Base-by-base conservation (phyloP, 805 yeast genomes). In the Aciculoconidium aculeatum region DNA sequence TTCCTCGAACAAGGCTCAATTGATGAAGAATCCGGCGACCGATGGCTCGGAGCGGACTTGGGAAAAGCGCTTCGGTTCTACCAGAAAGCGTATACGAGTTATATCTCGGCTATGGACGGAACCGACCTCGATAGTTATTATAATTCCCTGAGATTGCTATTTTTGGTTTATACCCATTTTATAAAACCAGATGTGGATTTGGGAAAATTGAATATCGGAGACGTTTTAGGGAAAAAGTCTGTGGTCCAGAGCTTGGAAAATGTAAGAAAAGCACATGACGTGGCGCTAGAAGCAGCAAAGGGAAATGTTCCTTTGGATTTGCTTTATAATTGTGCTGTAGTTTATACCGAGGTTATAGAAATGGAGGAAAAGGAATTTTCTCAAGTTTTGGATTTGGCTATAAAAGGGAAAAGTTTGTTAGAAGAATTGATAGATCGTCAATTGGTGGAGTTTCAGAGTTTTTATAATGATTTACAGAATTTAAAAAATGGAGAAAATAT, bases 1-100 rank as follows among this genome's bases (percentile, higher is more conserved):
- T 67, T 44, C 30, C 59, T 77, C n/a, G 75, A 71, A 17, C 55
- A 55, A 28, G 90, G 77, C 1, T 62, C 77, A 1, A 59, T 58
- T 7, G 76, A 73, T 32, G 90, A 80, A 45, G 88, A 80, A 35
- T 67, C 73, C n/a, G 90, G 85, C 0, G 88, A 80, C 44, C 51
- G 88, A 26, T 81, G 87, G 86, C 48, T 74, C 5, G 61, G 73
- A 1, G 74, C 84, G 0, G 88, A 80, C 41, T 47, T 78, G 5
- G 56, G 80, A 7, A 80, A 81, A 40, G 71, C 78, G 0, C 49
- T 80, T 8, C 49, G 88, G 21, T 79, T 79, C 40, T 80, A 78
- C 47, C 78, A 77, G 40, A 56, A 67, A 28, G 80, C 86, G 0
- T 70, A 61, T 37, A 48, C 45, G 7, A 40, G 49, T 23, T 80